Conservation (phyloP, 768 basidiomycete species). For the Leucosporidium yakuticum region DNA sequence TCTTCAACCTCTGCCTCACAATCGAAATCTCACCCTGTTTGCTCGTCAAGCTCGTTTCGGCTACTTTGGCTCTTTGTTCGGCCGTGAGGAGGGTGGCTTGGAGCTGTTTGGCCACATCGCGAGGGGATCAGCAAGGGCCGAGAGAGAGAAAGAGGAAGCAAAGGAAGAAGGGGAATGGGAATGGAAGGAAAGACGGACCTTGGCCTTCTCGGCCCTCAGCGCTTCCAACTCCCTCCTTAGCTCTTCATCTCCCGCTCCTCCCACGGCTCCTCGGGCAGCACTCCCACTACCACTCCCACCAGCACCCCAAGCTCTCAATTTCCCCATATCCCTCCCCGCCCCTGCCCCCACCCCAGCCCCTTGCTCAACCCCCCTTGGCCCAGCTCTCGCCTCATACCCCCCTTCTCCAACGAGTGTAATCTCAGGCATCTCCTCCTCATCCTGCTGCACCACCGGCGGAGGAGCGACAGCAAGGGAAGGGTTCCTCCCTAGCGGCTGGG, state of each 20-base stretch:
- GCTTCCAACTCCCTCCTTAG: constrained; percentile 16
- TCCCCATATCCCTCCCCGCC: background rate
- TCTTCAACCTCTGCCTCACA: constrained; percentile 1
- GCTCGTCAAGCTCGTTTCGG: background rate
- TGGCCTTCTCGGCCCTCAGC: constrained; percentile 11
- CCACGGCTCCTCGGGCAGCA: background rate
- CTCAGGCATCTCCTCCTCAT: constrained; percentile 28
- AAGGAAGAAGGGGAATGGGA: too few relatives aligned
- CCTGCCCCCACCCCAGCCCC: constrained; percentile 3
- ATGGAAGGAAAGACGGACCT: constrained; percentile 23
- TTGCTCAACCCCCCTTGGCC: background rate
- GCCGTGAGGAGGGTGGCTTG: background rate
- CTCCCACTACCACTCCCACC: background rate
- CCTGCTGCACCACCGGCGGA: background rate
- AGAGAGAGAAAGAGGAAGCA: too few relatives aligned
- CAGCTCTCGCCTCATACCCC: background rate
- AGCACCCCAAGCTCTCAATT: background rate
- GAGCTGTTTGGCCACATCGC: background rate
- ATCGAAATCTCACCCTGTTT: constrained; percentile 16
- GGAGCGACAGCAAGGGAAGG: background rate
- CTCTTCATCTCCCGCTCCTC: background rate
- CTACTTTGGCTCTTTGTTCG: background rate
- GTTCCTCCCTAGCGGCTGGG: background rate
- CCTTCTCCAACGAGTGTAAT: constrained; percentile 4
- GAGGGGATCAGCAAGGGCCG: background rate